phyloP scores from a whole-genome alignment of 2,329 filamentous ascomycete species.

The Cercospora citrullina region DNA sequence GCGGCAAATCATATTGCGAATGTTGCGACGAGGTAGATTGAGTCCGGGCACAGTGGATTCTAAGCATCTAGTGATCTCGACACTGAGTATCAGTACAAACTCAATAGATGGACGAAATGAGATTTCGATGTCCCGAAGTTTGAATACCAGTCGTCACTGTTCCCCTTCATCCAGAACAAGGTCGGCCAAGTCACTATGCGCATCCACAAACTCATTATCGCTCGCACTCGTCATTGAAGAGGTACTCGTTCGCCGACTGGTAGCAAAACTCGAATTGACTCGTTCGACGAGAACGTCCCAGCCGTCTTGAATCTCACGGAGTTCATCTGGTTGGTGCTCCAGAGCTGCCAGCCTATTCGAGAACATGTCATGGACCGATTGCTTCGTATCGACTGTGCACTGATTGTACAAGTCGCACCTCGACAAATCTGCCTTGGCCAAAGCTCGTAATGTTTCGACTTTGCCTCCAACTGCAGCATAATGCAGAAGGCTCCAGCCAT shows the following conservation, averaged over 20 bases:
- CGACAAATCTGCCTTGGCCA: neutral
- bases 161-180: neutral
- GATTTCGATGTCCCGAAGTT: neutral
- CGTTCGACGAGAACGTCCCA: neutral
- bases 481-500: neutral
- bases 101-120: neutral
- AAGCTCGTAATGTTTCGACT: neutral
- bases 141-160: neutral
- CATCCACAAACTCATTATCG: neutral
- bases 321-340: neutral
- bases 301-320: neutral
- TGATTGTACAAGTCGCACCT: neutral
- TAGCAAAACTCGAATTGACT: neutral
- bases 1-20: slow-evolving; percentile 4
- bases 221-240: neutral
- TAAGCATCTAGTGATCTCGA: neutral
- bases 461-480: neutral
- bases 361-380: neutral
- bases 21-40: neutral
- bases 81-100: neutral
- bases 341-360: neutral
- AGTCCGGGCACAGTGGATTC: neutral
- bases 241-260: neutral
- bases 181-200: neutral
- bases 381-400: neutral